A percentile compares a stretch with the other conserved stretches of the same genome.
phyloP scores from a whole-genome alignment of 805 yeast species.

The Maudiozyma turicensis region DNA sequence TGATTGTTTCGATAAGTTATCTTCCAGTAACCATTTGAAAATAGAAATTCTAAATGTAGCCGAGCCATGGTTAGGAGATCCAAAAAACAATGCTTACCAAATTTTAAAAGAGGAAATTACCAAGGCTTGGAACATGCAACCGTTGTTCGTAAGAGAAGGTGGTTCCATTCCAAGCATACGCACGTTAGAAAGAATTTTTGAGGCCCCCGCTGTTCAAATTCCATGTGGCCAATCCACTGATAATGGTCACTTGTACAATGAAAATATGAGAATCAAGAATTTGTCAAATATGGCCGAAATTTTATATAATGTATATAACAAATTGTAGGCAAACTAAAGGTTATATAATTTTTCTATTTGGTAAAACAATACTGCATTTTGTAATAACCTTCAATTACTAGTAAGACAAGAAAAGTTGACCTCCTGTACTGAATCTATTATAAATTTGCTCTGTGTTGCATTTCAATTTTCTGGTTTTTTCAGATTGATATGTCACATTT shows the following conservation, averaged over 20 bases:
- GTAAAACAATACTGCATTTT: not conserved
- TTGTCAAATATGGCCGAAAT: constrained; percentile 65
- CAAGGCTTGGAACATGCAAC: constrained; percentile 70
- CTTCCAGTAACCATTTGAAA: constrained; percentile 52
- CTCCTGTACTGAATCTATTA: not conserved
- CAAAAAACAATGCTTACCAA: constrained; percentile 61
- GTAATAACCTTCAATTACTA: not conserved
- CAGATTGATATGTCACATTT: too few species aligned
- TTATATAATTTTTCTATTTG: too few species aligned
- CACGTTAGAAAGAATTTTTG: constrained; percentile 68
- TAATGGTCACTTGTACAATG: constrained; percentile 87
- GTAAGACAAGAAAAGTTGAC: not conserved
- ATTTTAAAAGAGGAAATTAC: constrained; percentile 52
- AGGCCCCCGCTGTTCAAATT: constrained; percentile 87
- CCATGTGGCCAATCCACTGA: constrained; percentile 96
- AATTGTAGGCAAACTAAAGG: constrained; percentile 15
- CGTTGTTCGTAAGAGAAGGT: constrained; percentile 86
- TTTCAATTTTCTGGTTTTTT: too few species aligned
- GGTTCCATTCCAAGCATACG: constrained; percentile 92
- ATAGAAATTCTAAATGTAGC: constrained; percentile 71
- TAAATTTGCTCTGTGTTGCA: too few species aligned
- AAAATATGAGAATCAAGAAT: constrained; percentile 69
- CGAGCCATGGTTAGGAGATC: constrained; percentile 94
- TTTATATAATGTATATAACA: constrained; percentile 42
- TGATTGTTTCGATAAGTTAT: constrained; percentile 38